Base-by-base conservation (phyloP, 768 basidiomycete genomes). In the Lentinula aciculospora region DNA sequence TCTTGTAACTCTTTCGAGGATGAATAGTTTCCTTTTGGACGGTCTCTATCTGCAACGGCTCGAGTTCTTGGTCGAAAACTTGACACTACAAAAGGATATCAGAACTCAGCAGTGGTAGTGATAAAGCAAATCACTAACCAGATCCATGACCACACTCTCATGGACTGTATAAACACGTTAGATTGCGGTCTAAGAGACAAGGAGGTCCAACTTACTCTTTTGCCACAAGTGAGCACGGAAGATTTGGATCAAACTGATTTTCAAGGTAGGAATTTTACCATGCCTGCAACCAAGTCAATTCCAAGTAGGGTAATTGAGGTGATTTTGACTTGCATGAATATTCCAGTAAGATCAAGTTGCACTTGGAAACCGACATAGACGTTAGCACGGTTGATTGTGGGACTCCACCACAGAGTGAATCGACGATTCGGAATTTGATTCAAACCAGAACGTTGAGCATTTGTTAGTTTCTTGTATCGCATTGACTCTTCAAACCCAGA, bases 191-290 rank as follows among this genome's bases (percentile, higher is more conserved):
- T 61, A 63, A 19, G 61, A 66, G 67, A 66, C 66, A 64, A 49
- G 65, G 44, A 56, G 67, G 63, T 21, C 0, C 4, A 49, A 84
- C 88, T 71, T 70, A 87, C 95, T 98, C 78, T 99, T 98, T 76
- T 99, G 97, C 97, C 97, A 98, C 76, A 99, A 83, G 72, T 99
- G 97, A 40, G 97, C 97, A 78, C 97, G 92, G 92, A 99, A 98
- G 66, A 99, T 97, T 68, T 98, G 97, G 65, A 99, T 99, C 76
- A 98, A 85, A 73, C 92, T 94, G 76, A 99, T 99, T 78, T 98
- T 98, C 63, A 98, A 76, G 2, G 95, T 97, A 12, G 94, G 94
- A 61, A 98, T 96, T 77, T 99, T 98, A 66, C 96, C 96, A 73
- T 97, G 95, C 89, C 89, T 89, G 62, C 31, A 32, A 53, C 60